Percentiles rank a stretch among this genome's conserved stretches.
Evolutionary conservation across 768 basidiomycete genomes (phyloP).

Genomic region (Leccinellum rugosiceps): DNA sequence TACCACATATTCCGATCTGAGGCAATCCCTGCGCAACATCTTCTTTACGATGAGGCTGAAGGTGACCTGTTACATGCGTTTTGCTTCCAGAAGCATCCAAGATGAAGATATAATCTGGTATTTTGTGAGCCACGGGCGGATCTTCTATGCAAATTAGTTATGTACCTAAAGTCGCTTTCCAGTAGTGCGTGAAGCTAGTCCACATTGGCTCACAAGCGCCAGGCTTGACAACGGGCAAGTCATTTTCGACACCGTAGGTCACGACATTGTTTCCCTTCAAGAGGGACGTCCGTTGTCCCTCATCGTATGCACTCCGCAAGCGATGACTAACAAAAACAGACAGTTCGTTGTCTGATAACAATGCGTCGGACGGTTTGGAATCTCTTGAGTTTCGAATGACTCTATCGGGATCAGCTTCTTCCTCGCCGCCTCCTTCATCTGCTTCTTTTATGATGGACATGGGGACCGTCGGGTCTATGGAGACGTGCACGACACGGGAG

Average conservation of each 20-base stretch:
- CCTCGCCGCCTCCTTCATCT: slow-evolving; percentile 40
- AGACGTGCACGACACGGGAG: slow-evolving; percentile 72
- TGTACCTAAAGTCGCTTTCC: slow-evolving; percentile 83
- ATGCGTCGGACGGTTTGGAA: slow-evolving; percentile 59
- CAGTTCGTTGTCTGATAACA: slow-evolving; percentile 62
- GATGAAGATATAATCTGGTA: slow-evolving; percentile 86
- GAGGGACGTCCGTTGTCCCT: slow-evolving; percentile 36
- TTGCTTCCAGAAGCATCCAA: slow-evolving; percentile 40
- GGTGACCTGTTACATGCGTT: slow-evolving; percentile 48
- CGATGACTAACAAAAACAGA: slow-evolving; percentile 35
- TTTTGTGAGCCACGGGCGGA: slow-evolving; percentile 6
- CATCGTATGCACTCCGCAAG: slow-evolving; percentile 70
- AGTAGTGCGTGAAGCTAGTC: slow-evolving; percentile 87
- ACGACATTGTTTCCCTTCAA: slow-evolving; percentile 17
- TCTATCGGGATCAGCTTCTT: slow-evolving; percentile 55
- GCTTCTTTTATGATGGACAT: slow-evolving; percentile 19
- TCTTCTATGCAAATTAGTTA: slow-evolving; percentile 11
- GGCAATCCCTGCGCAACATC: slow-evolving; percentile 75
- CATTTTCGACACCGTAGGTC: slow-evolving; percentile 53
- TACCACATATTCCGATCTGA: slow-evolving; percentile 72
- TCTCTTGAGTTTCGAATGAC: slow-evolving; percentile 72
- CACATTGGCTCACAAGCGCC: slow-evolving; percentile 78
- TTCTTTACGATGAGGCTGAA: slow-evolving; percentile 56
- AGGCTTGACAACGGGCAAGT: slow-evolving; percentile 36
- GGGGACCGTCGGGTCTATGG: slow-evolving; percentile 60